phyloP scores from a whole-genome alignment of 202 grass and related monocot species.

The Cymbopogon flexuosus region DNA sequence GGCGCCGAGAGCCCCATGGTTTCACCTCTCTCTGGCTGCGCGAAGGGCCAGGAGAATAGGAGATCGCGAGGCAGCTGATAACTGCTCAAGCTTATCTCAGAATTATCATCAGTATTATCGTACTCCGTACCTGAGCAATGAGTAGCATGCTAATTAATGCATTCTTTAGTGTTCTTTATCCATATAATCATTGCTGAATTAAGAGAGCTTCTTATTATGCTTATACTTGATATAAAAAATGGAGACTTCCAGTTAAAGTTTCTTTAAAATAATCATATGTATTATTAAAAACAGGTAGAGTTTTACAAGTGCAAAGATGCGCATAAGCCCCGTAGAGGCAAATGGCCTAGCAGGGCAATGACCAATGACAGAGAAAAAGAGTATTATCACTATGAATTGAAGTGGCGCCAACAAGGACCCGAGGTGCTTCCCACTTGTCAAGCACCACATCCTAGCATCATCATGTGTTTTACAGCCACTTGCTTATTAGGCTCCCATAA shows the following conservation, averaged over 20 bases:
- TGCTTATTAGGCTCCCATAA: not conserved
- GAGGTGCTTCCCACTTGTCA: too few relatives aligned
- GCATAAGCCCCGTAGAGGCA: too few relatives aligned
- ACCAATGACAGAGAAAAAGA: too few relatives aligned
- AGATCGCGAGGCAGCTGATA: not conserved
- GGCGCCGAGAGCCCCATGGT: constrained; percentile 13
- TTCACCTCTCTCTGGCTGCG: not conserved
- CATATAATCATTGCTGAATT: not conserved
- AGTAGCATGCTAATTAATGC: not conserved
- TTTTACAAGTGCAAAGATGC: too few relatives aligned
- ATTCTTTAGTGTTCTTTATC: not conserved
- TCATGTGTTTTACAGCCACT: not conserved
- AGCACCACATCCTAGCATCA: not conserved
- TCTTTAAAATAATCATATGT: not conserved
- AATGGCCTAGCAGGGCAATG: too few relatives aligned
- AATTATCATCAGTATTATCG: not conserved
- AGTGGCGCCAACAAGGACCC: too few relatives aligned
- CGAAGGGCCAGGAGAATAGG: not conserved
- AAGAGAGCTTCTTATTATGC: not conserved
- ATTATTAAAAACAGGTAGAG: too few relatives aligned
- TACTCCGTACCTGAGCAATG: not conserved
- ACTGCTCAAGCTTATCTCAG: not conserved
- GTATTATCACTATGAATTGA: too few relatives aligned
- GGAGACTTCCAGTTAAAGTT: not conserved
- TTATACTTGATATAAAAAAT: too few relatives aligned